Evolutionary conservation across 1,284 basidiomycete genomes (phyloP), one percentile per base, ranked within the genome.

Genomic region (Cutaneotrichosporon cyanovorans): DNA sequence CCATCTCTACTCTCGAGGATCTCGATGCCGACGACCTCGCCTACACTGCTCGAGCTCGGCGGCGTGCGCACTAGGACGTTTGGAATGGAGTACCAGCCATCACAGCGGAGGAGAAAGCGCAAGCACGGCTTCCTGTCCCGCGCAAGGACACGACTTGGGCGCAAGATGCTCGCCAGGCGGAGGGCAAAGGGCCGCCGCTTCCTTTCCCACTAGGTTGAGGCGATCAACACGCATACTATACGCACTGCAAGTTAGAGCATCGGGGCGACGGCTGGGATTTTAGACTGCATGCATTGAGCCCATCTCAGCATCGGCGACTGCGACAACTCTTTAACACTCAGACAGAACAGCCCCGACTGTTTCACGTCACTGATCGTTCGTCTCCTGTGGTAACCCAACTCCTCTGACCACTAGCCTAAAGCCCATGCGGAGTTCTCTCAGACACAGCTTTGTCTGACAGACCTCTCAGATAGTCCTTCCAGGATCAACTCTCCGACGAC

Each of bases 1-100:
- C 25, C 39, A 28, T 47, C 42, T 25, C 45, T 40, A 23, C 37
- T 37, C 39, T 34, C 36, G n/a, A 45, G 43, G 39, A 20, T 42
- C 10, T 28, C 45, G 22, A 40, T 36, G 36, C 49, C 43, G 42
- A 43, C 36, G 35, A 36, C 37, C 37, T 30, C 33, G 20, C 20
- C 43, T 12, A 7, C 25, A 12, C 12, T 7, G 8, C 25, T 12
- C 25, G 8, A 28, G 25, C 7, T 28, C 25, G 25, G 7, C 33
- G 33, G 33, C 46, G 49, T 61, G 39, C 59, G 69, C 44, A 41
- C 46, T 28, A 53, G 46, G 19, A 58, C 67, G 0, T 74, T 73
- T 52, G 87, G 87, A 28, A 77, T 78, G 28, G 85, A 88, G 68
- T 93, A 91, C 65, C 87, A 91, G 65, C 88, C 88, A 3, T 87